Evolutionary conservation across 2,329 filamentous ascomycete species (phyloP).

Genomic region (Didymellaceae sp.): DNA sequence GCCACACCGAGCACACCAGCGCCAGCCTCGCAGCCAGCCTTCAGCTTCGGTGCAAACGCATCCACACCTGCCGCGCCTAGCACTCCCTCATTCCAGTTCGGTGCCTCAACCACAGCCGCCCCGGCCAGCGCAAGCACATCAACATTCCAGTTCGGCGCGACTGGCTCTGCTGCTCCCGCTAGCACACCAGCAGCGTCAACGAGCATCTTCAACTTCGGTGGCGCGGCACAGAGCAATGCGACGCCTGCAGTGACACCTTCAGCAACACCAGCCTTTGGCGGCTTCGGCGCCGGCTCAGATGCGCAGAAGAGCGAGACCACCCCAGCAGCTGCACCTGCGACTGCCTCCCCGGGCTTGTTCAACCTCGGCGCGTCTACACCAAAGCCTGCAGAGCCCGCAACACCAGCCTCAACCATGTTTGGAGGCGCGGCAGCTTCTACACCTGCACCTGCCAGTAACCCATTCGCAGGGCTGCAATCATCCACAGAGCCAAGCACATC

Average conservation of each 20-base stretch:
- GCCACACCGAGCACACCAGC: constrained; percentile 21
- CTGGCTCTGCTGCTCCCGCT: constrained; percentile 21
- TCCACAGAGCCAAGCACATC: constrained; percentile 14
- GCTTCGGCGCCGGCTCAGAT: constrained; percentile 24
- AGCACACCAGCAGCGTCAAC: constrained; percentile 24
- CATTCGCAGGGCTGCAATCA: constrained; percentile 24
- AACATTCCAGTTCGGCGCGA: constrained; percentile 25
- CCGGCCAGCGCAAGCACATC: constrained; percentile 13
- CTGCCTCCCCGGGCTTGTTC: constrained; percentile 22
- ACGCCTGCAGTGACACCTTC: constrained; percentile 20
- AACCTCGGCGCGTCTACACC: constrained; percentile 22
- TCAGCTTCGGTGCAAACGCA: constrained; percentile 12
- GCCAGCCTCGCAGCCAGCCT: constrained; percentile 20
- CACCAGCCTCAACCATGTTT: constrained; percentile 24
- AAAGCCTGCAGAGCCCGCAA: constrained; percentile 18
- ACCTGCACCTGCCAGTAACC: constrained; percentile 17
- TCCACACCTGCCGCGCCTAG: constrained; percentile 19
- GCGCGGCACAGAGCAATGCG: constrained; percentile 16
- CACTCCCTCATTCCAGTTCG: constrained; percentile 23
- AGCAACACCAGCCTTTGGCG: constrained; percentile 21
- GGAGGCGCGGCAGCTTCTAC: constrained; percentile 11
- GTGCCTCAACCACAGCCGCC: constrained; percentile 17
- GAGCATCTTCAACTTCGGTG: constrained; percentile 25
- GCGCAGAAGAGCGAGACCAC: constrained; percentile 19
- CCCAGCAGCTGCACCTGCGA: constrained; percentile 13